Evolutionary conservation across 139 green algal genomes (phyloP), one percentile per base, ranked within the genome.

Genomic region (Nannochloris sp.): DNA sequence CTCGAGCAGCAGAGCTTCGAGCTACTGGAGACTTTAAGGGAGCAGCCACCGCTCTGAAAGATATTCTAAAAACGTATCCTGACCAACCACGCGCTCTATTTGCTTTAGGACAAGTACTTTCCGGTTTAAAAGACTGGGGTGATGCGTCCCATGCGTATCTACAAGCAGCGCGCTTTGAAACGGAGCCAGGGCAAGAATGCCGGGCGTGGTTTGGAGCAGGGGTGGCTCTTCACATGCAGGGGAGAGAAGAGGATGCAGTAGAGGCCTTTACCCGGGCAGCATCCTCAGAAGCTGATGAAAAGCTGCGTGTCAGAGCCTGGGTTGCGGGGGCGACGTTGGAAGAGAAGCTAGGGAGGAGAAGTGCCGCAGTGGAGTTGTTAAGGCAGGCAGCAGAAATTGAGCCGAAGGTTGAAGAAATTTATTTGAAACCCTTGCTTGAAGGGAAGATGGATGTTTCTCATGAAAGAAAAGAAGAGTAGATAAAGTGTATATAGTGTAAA

Each of bases 81-180:
- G 29, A 29, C 10, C 55, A 73, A 19, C 56, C 68, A 6, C 48
- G 45, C 15, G 74, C 67, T 4, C 44, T 65, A 5, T 78, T 73
- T 39, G 76, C 64, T 1, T 39, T 79, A 8, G 76, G 62, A 6
- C 74, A 83, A 67, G 36, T 62, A 59, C 68, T 70, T 38, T 66
- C 71, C 8, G 42, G 35, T 3, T 67, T 77, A 37, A 46, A 70
- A 27, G 42, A 83, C 25, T 83, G 76, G 76, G 39, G n/a, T 9
- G 31, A 53, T 23, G 51, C 68, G 1, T 65, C 66, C 61, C 32
- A 63, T 29, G 60, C 38, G 23, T 82, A 76, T 38, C 29, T 64
- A 31, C 24, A 64, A 25, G 67, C 68, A 2, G 76, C 63, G 2
- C 19, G 55, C 34, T 44, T 10, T 23, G 19, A 44, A 60, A 53